Evolutionary conservation across 108 stramenopile genomes (phyloP).

Genomic region (Pseudonitzschia multiseries): DNA sequence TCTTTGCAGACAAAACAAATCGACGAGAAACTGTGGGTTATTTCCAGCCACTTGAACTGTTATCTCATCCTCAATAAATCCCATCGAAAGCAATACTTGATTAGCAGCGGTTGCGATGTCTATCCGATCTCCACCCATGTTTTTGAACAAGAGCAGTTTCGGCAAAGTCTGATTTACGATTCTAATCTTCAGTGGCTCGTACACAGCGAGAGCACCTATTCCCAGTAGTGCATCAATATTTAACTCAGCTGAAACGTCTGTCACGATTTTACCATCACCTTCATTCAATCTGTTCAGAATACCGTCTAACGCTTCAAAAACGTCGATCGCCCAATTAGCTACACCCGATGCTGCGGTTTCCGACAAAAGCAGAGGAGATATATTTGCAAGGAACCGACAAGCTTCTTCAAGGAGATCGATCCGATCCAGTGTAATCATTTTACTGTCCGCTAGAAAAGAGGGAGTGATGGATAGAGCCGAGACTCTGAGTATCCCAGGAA

Average conservation of each 20-base stretch:
- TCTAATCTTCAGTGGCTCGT: constrained; percentile 57
- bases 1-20: constrained; percentile 63
- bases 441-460: constrained; percentile 18
- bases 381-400: constrained; percentile 50
- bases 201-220: constrained; percentile 50
- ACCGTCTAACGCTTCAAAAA: constrained; percentile 43
- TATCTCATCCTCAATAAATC: constrained; percentile 59
- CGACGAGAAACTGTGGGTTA: constrained; percentile 55
- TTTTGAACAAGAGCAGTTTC: constrained; percentile 43
- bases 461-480: constrained; percentile 38
- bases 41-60: constrained; percentile 55
- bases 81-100: constrained; percentile 57
- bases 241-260: constrained; percentile 22
- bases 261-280: constrained; percentile 1
- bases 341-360: constrained; percentile 37
- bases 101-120: constrained; percentile 49
- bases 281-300: constrained; percentile 25
- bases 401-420: constrained; percentile 49
- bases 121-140: constrained; percentile 23
- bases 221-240: constrained; percentile 48
- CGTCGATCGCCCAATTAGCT: constrained; percentile 39
- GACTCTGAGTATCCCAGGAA: constrained; percentile 46
- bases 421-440: constrained; percentile 20
- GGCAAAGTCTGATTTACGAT: constrained; percentile 56
- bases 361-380: constrained; percentile 58